phyloP scores from a whole-genome alignment of 768 basidiomycete genomes.

The Tremella mesenterica region DNA sequence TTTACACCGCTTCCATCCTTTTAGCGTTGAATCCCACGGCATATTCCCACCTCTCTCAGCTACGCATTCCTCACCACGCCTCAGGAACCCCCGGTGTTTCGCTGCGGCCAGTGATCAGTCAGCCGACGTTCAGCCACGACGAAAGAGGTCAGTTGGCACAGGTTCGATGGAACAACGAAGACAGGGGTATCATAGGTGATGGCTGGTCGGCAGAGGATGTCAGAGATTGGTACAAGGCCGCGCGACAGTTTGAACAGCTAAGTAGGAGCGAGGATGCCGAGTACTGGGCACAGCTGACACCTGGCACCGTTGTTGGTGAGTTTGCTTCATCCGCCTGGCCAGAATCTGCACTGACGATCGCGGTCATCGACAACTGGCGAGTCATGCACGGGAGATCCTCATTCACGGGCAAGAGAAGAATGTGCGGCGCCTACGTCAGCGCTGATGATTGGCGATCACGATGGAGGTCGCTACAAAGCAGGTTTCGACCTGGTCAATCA shows the following conservation, averaged over 20 bases:
- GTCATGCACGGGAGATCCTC: slow-evolving; percentile 89
- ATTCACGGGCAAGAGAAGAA: slow-evolving; percentile 74
- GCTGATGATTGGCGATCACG: slow-evolving; percentile 81
- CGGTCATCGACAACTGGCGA: slow-evolving; percentile 86
- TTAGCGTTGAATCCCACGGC: slow-evolving; percentile 61
- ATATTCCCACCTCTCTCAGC: slow-evolving; percentile 59
- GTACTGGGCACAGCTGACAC: slow-evolving; percentile 81
- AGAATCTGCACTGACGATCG: not conserved
- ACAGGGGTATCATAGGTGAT: slow-evolving; percentile 69
- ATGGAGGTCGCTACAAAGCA: slow-evolving; percentile 45
- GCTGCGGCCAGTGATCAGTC: slow-evolving; percentile 51
- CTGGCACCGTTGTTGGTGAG: slow-evolving; percentile 70
- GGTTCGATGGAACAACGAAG: slow-evolving; percentile 91
- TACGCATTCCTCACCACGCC: slow-evolving; percentile 73
- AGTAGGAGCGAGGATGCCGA: slow-evolving; percentile 74
- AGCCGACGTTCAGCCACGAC: slow-evolving; percentile 68
- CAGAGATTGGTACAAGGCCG: slow-evolving; percentile 79
- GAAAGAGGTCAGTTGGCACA: slow-evolving; percentile 58
- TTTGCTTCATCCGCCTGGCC: slow-evolving; percentile 10
- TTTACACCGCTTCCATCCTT: slow-evolving; percentile 77
- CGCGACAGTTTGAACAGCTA: slow-evolving; percentile 65
- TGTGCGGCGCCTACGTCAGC: slow-evolving; percentile 94
- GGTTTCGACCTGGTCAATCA: slow-evolving; percentile 6
- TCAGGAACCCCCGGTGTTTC: slow-evolving; percentile 59
- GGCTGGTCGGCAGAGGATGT: slow-evolving; percentile 51